phyloP scores from a whole-genome alignment of 345 rosid species.

The Acer saccharum region DNA sequence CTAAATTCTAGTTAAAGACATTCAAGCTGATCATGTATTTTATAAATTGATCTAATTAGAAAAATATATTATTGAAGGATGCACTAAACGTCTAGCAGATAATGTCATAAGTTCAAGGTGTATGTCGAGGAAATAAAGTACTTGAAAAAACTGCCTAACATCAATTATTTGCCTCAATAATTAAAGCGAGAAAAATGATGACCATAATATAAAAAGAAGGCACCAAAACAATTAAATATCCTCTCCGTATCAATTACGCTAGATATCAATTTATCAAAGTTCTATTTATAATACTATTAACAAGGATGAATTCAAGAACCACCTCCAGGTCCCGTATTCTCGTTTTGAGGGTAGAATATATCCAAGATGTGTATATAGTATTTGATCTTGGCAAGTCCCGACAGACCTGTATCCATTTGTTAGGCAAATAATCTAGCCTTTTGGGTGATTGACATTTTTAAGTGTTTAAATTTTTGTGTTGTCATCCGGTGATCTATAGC shows the following conservation, averaged over 20 bases:
- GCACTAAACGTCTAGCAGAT: background rate
- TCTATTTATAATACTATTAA: background rate
- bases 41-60: background rate
- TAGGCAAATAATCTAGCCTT: too few species aligned
- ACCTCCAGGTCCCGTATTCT: background rate
- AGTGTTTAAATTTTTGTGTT: too few species aligned
- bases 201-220: background rate
- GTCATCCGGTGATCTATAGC: too few species aligned
- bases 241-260: background rate
- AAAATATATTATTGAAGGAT: background rate
- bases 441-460: too few species aligned
- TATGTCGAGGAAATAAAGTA: background rate
- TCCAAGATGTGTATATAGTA: too few species aligned
- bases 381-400: too few species aligned
- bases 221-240: background rate
- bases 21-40: background rate
- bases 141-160: background rate
- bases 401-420: too few species aligned
- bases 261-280: background rate
- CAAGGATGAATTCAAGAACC: background rate
- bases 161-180: background rate
- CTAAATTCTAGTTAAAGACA: background rate
- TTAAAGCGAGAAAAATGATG: background rate
- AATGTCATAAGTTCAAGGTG: background rate
- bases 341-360: too few species aligned